A percentile compares a stretch with the other conserved stretches of the same genome.
These are phyloP conservation scores for Lentithecium fluviatile DNA, from an alignment of 495 filamentous ascomycete genomes.

Conservation along the genomic window DNA sequence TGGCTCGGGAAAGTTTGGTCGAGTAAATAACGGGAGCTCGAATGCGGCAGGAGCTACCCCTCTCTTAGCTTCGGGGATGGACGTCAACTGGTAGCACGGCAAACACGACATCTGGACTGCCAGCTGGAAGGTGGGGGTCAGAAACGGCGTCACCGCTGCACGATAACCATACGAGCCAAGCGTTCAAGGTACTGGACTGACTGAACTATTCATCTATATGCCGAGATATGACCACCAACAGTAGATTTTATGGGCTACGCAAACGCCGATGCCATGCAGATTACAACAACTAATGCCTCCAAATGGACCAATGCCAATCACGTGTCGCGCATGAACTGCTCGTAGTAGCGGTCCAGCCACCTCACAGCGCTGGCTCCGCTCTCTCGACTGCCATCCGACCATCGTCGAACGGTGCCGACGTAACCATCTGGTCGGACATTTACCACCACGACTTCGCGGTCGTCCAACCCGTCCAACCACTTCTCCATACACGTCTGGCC, in stretches of 20 bases:
- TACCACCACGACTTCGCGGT: conserved; percentile 55
- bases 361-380: conserved; percentile 48
- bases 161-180: no score
- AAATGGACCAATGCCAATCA: not conserved
- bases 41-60: conserved; percentile 3
- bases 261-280: no score
- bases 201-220: no score
- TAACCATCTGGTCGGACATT: conserved; percentile 69
- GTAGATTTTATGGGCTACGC: no score
- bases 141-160: no score
- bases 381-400: conserved; percentile 49
- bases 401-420: conserved; percentile 58
- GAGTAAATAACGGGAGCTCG: not conserved
- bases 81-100: not conserved
- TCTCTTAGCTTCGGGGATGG: conserved; percentile 19
- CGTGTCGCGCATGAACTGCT: conserved; percentile 48
- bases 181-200: no score
- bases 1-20: not conserved
- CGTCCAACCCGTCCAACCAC: conserved; percentile 59
- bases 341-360: conserved; percentile 64
- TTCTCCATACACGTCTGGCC: conserved; percentile 55
- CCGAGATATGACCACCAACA: no score
- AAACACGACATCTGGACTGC: no score
- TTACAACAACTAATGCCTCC: no score
- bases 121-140: conserved; percentile 23